A percentile compares a stretch with the other conserved stretches of the same genome.
These are phyloP conservation scores for Lyophyllum decastes DNA, from an alignment of 768 basidiomycete genomes.

Conservation along the genomic window DNA sequence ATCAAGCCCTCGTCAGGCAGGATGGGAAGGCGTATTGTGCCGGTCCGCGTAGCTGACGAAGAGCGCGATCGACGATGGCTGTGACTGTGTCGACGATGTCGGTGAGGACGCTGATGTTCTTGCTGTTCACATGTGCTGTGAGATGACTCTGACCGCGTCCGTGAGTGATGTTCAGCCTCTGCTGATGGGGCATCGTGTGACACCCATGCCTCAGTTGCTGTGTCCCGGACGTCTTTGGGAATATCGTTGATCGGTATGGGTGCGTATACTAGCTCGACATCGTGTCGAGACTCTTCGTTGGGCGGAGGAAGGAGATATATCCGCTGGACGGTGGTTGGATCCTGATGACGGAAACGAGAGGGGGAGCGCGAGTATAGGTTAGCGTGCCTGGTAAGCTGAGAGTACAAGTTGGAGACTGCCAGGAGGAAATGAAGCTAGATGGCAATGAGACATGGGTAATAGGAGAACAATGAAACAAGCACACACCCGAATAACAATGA, in stretches of 20 bases:
- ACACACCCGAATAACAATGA: conserved; percentile 70
- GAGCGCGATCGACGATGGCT: conserved; percentile 23
- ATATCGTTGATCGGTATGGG: conserved; percentile 61
- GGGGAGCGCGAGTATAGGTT: conserved; percentile 20
- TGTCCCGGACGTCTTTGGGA: conserved; percentile 50
- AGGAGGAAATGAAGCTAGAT: conserved; percentile 74
- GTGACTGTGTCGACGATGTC: conserved; percentile 32
- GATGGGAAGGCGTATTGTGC: conserved; percentile 47
- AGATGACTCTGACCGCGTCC: conserved; percentile 22
- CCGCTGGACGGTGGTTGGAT: conserved; percentile 45
- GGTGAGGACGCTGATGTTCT: conserved; percentile 26
- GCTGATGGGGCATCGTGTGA: conserved; percentile 27
- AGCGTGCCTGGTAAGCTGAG: conserved; percentile 45
- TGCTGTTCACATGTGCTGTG: conserved; percentile 18
- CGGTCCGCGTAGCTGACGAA: conserved; percentile 29
- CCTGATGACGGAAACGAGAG: conserved; percentile 18
- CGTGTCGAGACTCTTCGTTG: conserved; percentile 12
- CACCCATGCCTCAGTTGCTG: conserved; percentile 73
- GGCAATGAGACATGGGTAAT: conserved; percentile 3
- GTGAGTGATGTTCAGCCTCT: conserved; percentile 12
- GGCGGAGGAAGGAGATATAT: conserved; percentile 60
- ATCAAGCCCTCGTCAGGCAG: conserved; percentile 46
- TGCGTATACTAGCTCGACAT: conserved; percentile 61
- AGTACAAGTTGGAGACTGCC: conserved; percentile 67
- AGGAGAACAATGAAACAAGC: conserved; percentile 2